Conservation (phyloP, 805 yeast species). For the Pichia scutulata region DNA sequence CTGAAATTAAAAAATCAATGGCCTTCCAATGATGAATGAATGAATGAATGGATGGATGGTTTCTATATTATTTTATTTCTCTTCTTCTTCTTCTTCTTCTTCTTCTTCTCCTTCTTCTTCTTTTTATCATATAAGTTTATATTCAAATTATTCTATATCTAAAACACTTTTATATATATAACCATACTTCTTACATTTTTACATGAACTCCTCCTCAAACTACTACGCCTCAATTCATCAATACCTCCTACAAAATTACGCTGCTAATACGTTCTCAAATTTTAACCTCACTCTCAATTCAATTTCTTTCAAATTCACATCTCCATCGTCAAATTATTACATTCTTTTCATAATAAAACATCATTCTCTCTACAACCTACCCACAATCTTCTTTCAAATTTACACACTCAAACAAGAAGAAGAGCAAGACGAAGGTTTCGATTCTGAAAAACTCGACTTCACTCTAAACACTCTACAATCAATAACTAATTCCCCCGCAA, state of each 20-base stretch:
- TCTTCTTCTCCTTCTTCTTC: not conserved
- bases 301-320: not conserved
- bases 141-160: not conserved
- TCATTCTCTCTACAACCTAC: conserved; percentile 6
- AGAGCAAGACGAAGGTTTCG: not conserved
- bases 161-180: not conserved
- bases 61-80: not conserved
- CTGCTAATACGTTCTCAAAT: not conserved
- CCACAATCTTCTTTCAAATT: conserved; percentile 7
- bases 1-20: conserved; percentile 90
- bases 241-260: not conserved
- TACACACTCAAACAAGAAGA: not conserved
- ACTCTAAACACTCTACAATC: not conserved
- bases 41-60: too few relatives aligned
- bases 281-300: not conserved
- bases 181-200: not conserved
- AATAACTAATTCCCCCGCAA: not conserved
- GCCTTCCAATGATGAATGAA: conserved; percentile 33
- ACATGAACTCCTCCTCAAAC: not conserved
- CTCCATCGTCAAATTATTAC: not conserved
- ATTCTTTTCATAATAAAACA: not conserved
- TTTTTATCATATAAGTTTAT: too few relatives aligned
- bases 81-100: not conserved
- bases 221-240: not conserved
- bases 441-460: not conserved